Conservation (phyloP, 2,329 filamentous ascomycete species). For the Diaporthe citrichinensis region DNA sequence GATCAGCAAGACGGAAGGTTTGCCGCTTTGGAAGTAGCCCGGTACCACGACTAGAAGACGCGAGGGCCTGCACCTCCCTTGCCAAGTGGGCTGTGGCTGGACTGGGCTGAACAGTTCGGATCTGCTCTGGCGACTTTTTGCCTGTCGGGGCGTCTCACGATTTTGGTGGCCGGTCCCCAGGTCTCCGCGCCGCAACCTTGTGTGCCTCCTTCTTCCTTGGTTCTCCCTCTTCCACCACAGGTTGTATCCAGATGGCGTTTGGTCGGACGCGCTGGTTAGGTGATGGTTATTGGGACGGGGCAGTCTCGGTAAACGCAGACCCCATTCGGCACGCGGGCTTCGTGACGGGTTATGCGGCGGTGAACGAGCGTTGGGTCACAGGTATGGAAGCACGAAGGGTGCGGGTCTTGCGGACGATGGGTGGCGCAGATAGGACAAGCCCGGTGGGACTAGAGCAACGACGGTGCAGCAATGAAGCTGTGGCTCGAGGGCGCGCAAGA, state of each 20-base stretch:
- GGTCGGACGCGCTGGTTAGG: constrained; percentile 27
- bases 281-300: constrained; percentile 31
- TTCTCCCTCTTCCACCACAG: constrained; percentile 26
- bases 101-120: constrained; percentile 30
- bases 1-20: constrained; percentile 42
- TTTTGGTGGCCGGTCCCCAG: constrained; percentile 34
- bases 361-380: constrained; percentile 29
- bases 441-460: constrained; percentile 38
- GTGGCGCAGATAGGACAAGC: constrained; percentile 39
- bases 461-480: constrained; percentile 35
- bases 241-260: constrained; percentile 23
- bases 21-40: constrained; percentile 38
- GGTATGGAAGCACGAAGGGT: constrained; percentile 24
- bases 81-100: constrained; percentile 35
- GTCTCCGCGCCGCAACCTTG: constrained; percentile 32
- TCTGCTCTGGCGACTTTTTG: constrained; percentile 32
- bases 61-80: constrained; percentile 41
- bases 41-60: constrained; percentile 37
- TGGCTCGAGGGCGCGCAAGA: constrained; percentile 28
- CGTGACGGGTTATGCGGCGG: constrained; percentile 37
- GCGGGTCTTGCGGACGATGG: constrained; percentile 27
- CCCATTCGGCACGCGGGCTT: constrained; percentile 38
- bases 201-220: constrained; percentile 29
- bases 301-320: constrained; percentile 35
- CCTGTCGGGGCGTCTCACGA: constrained; percentile 20